phyloP scores from a whole-genome alignment of 169 alveolate genomes.

The Eimeria mitis region DNA sequence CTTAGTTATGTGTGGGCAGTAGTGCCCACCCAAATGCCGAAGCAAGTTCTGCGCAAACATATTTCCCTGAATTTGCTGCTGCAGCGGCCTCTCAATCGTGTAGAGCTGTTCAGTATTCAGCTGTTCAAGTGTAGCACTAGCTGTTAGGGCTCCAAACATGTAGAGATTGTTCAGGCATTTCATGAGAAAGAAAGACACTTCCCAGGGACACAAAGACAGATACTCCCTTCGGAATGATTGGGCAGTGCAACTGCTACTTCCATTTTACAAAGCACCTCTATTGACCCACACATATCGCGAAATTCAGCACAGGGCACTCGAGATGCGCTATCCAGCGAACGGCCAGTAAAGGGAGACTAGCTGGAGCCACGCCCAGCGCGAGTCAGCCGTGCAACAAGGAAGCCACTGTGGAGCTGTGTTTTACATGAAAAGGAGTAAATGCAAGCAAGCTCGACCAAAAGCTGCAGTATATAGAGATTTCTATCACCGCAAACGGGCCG shows the following conservation, averaged over 20 bases:
- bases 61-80: background rate
- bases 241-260: background rate
- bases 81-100: background rate
- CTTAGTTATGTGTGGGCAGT: background rate
- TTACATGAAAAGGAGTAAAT: background rate
- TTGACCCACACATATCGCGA: background rate
- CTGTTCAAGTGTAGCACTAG: background rate
- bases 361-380: conserved; percentile 12
- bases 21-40: background rate
- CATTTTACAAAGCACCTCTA: background rate
- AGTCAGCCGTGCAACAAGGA: conserved; percentile 2
- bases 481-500: background rate
- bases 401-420: background rate
- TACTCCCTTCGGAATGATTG: background rate
- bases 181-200: background rate
- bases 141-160: background rate
- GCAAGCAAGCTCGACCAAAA: background rate
- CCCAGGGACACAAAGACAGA: background rate
- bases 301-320: background rate
- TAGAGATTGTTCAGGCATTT: background rate
- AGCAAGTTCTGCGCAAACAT: background rate
- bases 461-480: background rate
- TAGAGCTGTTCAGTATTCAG: background rate
- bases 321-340: background rate
- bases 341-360: background rate